A percentile compares a stretch with the other conserved stretches of the same genome.
phyloP scores from a whole-genome alignment of 2,329 filamentous ascomycete genomes.

The Ambrosiella cleistominuta region DNA sequence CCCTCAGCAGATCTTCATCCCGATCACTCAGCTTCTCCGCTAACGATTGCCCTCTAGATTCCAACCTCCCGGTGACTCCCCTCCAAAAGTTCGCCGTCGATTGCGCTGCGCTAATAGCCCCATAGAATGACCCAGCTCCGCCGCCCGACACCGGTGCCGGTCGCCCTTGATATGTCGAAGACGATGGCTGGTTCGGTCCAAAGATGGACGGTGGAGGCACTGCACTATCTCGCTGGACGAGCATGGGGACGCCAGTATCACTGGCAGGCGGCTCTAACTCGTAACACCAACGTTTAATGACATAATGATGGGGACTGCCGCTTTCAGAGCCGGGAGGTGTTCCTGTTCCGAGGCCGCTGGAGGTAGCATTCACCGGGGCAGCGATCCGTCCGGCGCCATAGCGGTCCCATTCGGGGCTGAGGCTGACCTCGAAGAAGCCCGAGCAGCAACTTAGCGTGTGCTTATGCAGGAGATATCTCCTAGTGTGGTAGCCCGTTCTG shows the following conservation, averaged over 20 bases:
- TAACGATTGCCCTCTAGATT: conserved; percentile 21
- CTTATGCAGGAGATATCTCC: conserved; percentile 71
- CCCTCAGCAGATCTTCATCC: conserved; percentile 61
- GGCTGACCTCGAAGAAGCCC: conserved; percentile 81
- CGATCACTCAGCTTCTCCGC: conserved; percentile 33
- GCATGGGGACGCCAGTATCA: conserved; percentile 66
- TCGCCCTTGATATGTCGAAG: conserved; percentile 2
- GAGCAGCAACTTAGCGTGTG: conserved; percentile 80
- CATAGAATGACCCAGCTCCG: neutral
- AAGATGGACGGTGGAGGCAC: conserved; percentile 22
- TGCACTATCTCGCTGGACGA: conserved; percentile 50
- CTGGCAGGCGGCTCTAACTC: conserved; percentile 46
- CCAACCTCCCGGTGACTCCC: conserved; percentile 20
- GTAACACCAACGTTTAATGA: conserved; percentile 52
- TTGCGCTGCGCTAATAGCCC: conserved; percentile 12
- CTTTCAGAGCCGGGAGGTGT: neutral
- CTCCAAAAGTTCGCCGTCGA: conserved; percentile 52
- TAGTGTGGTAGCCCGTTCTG: conserved; percentile 35
- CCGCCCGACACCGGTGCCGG: neutral
- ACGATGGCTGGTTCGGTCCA: conserved; percentile 19
- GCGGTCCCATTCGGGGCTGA: conserved; percentile 59
- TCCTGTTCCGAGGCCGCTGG: neutral
- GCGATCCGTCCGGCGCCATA: conserved; percentile 17
- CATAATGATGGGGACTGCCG: neutral
- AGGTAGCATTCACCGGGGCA: neutral